A percentile compares a stretch with the other conserved stretches of the same genome.
Conservation (phyloP, 2,329 filamentous ascomycete species). For the Clarireedia monteithiana region DNA sequence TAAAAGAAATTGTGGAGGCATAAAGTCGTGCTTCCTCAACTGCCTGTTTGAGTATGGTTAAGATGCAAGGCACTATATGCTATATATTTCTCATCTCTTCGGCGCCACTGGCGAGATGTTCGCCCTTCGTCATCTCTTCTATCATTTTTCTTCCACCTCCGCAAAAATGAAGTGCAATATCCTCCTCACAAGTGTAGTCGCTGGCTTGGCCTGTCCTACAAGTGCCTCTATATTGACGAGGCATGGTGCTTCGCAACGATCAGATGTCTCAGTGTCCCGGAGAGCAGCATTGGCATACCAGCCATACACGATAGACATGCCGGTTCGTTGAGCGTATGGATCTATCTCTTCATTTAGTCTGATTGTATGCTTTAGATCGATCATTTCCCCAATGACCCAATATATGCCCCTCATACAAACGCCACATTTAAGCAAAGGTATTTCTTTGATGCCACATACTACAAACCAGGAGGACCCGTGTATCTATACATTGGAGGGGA, state of each 20-base stretch:
- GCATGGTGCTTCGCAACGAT: background rate
- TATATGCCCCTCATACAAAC: slow-evolving; percentile 35
- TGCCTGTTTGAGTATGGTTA: slow-evolving; percentile 6
- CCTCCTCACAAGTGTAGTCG: slow-evolving; percentile 3
- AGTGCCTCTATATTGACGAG: slow-evolving; percentile 6
- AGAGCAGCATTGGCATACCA: background rate
- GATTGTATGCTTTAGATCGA: slow-evolving; percentile 32
- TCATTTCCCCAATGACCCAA: slow-evolving; percentile 36
- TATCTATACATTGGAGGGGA: slow-evolving; percentile 42
- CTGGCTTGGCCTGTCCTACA: background rate
- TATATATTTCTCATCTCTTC: background rate
- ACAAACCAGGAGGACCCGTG: slow-evolving; percentile 45
- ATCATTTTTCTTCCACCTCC: background rate
- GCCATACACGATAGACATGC: slow-evolving; percentile 16
- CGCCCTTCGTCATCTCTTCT: background rate
- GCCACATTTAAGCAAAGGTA: slow-evolving; percentile 48
- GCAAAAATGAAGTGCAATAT: slow-evolving; percentile 7
- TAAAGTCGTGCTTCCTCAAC: background rate
- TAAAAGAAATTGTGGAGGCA: background rate
- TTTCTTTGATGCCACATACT: slow-evolving; percentile 45
- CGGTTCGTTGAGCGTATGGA: slow-evolving; percentile 10
- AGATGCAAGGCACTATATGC: background rate
- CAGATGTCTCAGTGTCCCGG: background rate
- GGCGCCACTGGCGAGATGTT: background rate
- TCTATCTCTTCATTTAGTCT: background rate